Evolutionary conservation across 2,329 filamentous ascomycete species (phyloP), one percentile per base, ranked within the genome.

Genomic region (Dactylellina leptospora): DNA sequence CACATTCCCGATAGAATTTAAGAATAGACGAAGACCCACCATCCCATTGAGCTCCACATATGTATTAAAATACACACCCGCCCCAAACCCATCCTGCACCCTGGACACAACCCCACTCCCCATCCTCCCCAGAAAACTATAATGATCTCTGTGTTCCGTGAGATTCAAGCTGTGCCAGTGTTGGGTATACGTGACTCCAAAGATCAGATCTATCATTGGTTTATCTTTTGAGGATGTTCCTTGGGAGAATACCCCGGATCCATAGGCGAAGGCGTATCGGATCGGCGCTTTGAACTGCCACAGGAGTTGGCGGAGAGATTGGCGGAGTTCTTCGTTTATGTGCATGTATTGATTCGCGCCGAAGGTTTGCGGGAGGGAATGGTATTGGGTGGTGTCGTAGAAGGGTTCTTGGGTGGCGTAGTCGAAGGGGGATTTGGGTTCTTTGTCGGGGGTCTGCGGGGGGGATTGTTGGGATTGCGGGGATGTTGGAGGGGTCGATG

Each of bases 121-220:
- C 18, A 97, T 81, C 11, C 87, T 89, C 1, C 90, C 91, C 18
- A 99, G 82, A 9, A 86, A 88, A 0, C 93, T 97, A 81, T 99
- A 99, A 80, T 99, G 95, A 77, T 96, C 85, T 5, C 91, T 89
- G 78, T 99, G 90, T 79, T 97, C 90, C 75, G 85, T 84, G 76
- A 99, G 83, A 78, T 99, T 99, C 72, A 99, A 84, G 30, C 90
- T 93, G 81, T 99, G 95, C 91, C 93, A 99, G 81, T 99, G 95
- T 78, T 99, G 90, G 0, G 90, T 92, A 80, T 96, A 91, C 0
- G 91, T 91, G 9, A 97, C 93, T 23, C 93, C 95, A 79, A 99
- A 95, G 76, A 99, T 96, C 79, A 99, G 96, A 81, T 99, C 95
- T 74, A 99, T 96, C 88, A 97, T 96, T 78, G 82, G 78, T 74